Percentiles rank a stretch among this genome's conserved stretches.
Conservation (phyloP, 208 protist genomes). For the Blastocrithidia nonstop region DNA sequence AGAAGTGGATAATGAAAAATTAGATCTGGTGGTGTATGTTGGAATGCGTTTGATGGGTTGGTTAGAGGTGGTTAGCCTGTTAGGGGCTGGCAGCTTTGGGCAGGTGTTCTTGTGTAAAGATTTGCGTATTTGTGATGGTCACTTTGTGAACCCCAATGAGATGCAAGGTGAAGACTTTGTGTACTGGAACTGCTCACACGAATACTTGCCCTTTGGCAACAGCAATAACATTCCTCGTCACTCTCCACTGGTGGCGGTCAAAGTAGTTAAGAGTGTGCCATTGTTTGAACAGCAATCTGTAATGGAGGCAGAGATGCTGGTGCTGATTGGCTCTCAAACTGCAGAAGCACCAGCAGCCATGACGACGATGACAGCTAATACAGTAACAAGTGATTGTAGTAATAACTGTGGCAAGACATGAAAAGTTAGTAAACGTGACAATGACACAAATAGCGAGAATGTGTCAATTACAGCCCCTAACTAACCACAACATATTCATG, state of each 20-base stretch:
- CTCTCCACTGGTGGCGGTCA: constrained; percentile 58
- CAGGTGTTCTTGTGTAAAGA: constrained; percentile 82
- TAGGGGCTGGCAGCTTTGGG: constrained; percentile 67
- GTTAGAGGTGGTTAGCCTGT: constrained; percentile 63
- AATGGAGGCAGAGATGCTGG: constrained; percentile 76
- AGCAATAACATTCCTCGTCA: constrained; percentile 34
- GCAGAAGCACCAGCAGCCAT: constrained; percentile 2
- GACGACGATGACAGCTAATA: background rate
- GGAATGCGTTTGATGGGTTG: constrained; percentile 73
- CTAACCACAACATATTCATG: too few species aligned
- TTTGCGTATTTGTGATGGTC: constrained; percentile 40
- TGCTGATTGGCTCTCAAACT: constrained; percentile 58
- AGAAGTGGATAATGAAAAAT: constrained; percentile 56
- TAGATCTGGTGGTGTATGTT: constrained; percentile 63
- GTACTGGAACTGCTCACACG: constrained; percentile 74
- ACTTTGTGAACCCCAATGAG: constrained; percentile 49
- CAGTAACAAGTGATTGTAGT: background rate
- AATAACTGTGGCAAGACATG: too few species aligned
- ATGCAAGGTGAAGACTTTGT: constrained; percentile 64
- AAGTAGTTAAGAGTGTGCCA: constrained; percentile 66
- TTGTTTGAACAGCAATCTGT: constrained; percentile 65
- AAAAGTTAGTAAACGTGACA: too few species aligned
- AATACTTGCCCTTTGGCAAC: constrained; percentile 60
- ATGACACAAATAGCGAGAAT: background rate
- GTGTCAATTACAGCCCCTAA: too few species aligned